A percentile compares a stretch with the other conserved stretches of the same genome.
phyloP scores from a whole-genome alignment of 371 early-diverging fungal species.

The Mucor racemosus region DNA sequence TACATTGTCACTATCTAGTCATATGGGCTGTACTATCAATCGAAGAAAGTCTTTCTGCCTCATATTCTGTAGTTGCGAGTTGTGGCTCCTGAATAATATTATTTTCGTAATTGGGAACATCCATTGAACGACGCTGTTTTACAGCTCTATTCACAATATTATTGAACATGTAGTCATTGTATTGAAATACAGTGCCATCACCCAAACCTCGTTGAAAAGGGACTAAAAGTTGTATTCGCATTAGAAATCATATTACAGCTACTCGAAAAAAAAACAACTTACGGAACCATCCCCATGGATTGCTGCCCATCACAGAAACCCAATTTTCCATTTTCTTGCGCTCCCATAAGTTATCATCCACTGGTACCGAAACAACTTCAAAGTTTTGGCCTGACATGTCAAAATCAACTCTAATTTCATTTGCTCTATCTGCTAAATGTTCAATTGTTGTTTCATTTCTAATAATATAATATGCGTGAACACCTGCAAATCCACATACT shows the following conservation, averaged over 20 bases:
- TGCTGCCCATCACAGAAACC: constrained; percentile 51
- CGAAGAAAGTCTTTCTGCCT: constrained; percentile 20
- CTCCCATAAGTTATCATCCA: constrained; percentile 54
- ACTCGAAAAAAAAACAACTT: constrained; percentile 17
- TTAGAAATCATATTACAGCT: background rate
- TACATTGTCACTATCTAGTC: constrained; percentile 11
- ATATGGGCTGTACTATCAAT: constrained; percentile 27
- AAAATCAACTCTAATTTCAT: constrained; percentile 52
- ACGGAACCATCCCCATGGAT: constrained; percentile 46
- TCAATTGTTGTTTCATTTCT: constrained; percentile 64
- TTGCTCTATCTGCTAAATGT: constrained; percentile 47
- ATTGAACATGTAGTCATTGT: constrained; percentile 49
- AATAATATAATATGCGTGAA: constrained; percentile 56
- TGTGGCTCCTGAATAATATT: background rate
- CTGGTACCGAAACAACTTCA: constrained; percentile 53
- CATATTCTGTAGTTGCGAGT: constrained; percentile 5
- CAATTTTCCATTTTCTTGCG: constrained; percentile 47
- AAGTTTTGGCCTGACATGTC: constrained; percentile 46
- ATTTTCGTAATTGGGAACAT: constrained; percentile 13
- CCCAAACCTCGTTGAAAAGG: constrained; percentile 49
- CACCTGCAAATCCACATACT: constrained; percentile 49
- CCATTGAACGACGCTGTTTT: constrained; percentile 34
- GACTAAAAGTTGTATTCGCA: constrained; percentile 21
- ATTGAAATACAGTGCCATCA: constrained; percentile 57
- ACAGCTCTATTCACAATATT: constrained; percentile 47